Conservation (phyloP, 768 basidiomycete species). For the Auricularia heimuer region DNA sequence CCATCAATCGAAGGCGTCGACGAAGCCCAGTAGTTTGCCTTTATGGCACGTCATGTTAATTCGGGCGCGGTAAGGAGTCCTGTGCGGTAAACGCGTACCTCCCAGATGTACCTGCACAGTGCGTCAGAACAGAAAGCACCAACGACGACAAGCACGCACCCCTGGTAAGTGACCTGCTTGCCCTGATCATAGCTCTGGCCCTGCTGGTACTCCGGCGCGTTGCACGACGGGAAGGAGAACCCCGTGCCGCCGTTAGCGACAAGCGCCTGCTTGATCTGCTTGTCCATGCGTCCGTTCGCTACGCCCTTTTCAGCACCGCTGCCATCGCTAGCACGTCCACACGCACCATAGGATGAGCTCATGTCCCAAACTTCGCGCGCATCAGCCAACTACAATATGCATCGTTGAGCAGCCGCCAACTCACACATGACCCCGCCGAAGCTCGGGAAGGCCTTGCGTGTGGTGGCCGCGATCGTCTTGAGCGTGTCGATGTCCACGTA, state of each 20-base stretch:
- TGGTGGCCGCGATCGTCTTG: constrained; percentile 35
- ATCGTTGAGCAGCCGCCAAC: not conserved
- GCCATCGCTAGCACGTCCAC: not conserved
- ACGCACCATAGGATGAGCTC: not conserved
- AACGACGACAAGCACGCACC: constrained; percentile 13
- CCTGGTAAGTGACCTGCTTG: constrained; percentile 42
- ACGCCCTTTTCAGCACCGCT: not conserved
- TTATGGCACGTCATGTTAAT: not conserved
- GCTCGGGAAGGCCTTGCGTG: constrained; percentile 48
- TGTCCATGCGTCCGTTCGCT: constrained; percentile 42
- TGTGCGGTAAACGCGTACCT: not conserved
- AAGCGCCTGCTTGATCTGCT: constrained; percentile 46
- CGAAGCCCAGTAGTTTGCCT: not conserved
- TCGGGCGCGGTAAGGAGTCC: not conserved
- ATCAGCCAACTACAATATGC: not conserved
- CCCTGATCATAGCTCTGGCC: constrained; percentile 43
- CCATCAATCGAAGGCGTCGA: not conserved
- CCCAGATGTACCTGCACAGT: not conserved
- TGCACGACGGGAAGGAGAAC: constrained; percentile 52
- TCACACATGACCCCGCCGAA: constrained; percentile 50
- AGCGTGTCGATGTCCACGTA: constrained; percentile 38
- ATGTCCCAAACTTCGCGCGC: not conserved
- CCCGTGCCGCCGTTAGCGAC: constrained; percentile 55
- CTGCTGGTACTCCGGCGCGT: constrained; percentile 40
- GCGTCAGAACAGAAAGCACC: not conserved